Base-by-base conservation (phyloP, 176 grass and related monocot genomes). In the maize (Zea mays) region DNA sequence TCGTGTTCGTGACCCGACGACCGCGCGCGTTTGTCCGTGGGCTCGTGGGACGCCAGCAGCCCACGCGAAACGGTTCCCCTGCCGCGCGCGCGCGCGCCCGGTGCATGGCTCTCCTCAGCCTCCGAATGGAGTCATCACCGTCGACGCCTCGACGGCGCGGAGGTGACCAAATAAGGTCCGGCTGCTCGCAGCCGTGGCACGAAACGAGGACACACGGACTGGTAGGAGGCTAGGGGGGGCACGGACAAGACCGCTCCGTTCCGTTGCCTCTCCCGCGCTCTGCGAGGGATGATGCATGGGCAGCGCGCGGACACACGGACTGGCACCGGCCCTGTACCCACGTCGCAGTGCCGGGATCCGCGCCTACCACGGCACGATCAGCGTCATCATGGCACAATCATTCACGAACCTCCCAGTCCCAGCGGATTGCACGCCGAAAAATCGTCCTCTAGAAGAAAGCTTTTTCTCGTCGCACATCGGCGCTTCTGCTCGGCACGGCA, bases 381-480 rank as follows among this genome's bases (percentile, higher is more conserved):
- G 45, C 59, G 47, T 12, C 74, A 79, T 79, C 62, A 79, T 83
- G 69, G 37, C 62, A 8, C 81, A 46, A 88, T 88, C 86, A 88
- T 88, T 19, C 48, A 87, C 52, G 59, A 33, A 7, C 13, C 13
- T 37, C 33, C 15, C 21, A 51, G 13, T 39, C 36, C 55, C 73
- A 6, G 48, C 50, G 81, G 14, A 72, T 58, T 60, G 36, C 72
- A 36, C 41, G 14, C 57, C 57, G 21, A 63, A 63, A 0, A 27
- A 62, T 64, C 73, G 42, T 55, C 62, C 52, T 52, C 49, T 51
- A 16, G 69, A 50, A 50, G 10, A 69, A 68, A 57, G 16, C 6
- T 55, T 55, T 55, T 55, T 8, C 7, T 6, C 38, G 27, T 27
- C 51, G 14, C 39, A 16, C 14, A 6, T 57, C 3, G 65, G 14